Percentiles rank a stretch among this genome's conserved stretches.
Conservation (phyloP, 2,329 filamentous ascomycete species). For the Trichoderma koningii region DNA sequence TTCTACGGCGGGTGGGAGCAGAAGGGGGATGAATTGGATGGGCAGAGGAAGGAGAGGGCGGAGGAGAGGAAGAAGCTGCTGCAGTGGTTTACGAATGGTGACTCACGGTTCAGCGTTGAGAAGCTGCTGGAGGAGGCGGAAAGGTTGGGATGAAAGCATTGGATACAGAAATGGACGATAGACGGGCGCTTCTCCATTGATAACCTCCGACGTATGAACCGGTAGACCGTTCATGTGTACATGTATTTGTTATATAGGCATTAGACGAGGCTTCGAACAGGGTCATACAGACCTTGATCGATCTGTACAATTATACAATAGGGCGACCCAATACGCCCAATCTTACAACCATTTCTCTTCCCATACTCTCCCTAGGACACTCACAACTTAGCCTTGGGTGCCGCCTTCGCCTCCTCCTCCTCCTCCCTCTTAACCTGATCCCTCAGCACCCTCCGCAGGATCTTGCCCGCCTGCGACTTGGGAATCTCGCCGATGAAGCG, state of each 20-base stretch:
- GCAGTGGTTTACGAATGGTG: conserved; percentile 79
- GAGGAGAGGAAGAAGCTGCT: conserved; percentile 69
- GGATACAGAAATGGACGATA: neutral
- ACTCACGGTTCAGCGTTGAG: conserved; percentile 78
- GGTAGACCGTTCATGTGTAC: neutral
- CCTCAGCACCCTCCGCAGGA: conserved; percentile 53
- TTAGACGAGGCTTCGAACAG: neutral
- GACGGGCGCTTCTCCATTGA: neutral
- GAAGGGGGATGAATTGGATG: conserved; percentile 40
- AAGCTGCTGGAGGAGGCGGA: conserved; percentile 87
- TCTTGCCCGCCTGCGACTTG: conserved; percentile 64
- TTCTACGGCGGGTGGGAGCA: conserved; percentile 76
- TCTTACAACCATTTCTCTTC: neutral
- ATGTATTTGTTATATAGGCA: conserved; percentile 20
- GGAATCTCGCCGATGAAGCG: conserved; percentile 68
- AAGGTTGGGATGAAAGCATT: conserved; percentile 58
- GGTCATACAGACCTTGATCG: neutral
- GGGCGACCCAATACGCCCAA: neutral
- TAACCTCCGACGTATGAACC: neutral
- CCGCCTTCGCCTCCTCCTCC: conserved; percentile 8
- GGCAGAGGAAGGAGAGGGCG: conserved; percentile 56
- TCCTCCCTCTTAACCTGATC: conserved; percentile 44
- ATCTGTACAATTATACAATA: conserved; percentile 15
- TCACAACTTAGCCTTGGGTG: conserved; percentile 43
- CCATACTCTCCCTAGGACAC: neutral